phyloP scores from a whole-genome alignment of 2,329 filamentous ascomycete species.

The Amylocarpus encephaloides region DNA sequence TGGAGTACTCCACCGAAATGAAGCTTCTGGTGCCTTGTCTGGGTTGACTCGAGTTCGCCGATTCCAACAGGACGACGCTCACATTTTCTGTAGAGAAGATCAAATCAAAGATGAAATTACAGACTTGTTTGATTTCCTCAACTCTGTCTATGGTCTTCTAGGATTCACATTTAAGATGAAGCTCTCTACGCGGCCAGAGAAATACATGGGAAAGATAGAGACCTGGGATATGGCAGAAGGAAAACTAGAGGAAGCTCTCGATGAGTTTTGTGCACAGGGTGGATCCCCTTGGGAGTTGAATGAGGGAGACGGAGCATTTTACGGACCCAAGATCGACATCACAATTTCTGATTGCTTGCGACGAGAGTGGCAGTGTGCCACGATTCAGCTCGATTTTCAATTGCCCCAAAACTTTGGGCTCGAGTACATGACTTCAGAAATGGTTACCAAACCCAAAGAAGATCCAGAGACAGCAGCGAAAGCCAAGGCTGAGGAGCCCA shows the following conservation, averaged over 20 bases:
- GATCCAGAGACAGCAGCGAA: constrained; percentile 31
- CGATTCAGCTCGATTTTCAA: constrained; percentile 91
- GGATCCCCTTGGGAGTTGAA: constrained; percentile 81
- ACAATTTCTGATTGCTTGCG: constrained; percentile 83
- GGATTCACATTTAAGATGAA: constrained; percentile 91
- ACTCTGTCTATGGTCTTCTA: constrained; percentile 72
- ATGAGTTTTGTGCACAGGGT: constrained; percentile 60
- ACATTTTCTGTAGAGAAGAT: constrained; percentile 87
- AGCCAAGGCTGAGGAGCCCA: constrained; percentile 34
- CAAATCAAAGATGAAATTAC: constrained; percentile 71
- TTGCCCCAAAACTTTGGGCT: constrained; percentile 79
- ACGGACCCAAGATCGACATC: constrained; percentile 97
- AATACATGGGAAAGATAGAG: constrained; percentile 77
- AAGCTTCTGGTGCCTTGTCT: constrained; percentile 84
- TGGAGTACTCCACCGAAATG: constrained; percentile 90
- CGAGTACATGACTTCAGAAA: constrained; percentile 73
- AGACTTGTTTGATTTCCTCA: constrained; percentile 80
- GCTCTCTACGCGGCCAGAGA: constrained; percentile 83
- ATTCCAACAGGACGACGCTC: constrained; percentile 94
- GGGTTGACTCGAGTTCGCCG: constrained; percentile 87
- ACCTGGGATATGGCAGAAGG: constrained; percentile 87
- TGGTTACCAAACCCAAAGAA: constrained; percentile 38
- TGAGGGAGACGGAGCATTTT: constrained; percentile 93
- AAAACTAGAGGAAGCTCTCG: constrained; percentile 71
- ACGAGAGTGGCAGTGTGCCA: constrained; percentile 83